A percentile compares a stretch with the other conserved stretches of the same genome.
Conservation (phyloP, 768 basidiomycete species). For the Amanita pallidorosea region DNA sequence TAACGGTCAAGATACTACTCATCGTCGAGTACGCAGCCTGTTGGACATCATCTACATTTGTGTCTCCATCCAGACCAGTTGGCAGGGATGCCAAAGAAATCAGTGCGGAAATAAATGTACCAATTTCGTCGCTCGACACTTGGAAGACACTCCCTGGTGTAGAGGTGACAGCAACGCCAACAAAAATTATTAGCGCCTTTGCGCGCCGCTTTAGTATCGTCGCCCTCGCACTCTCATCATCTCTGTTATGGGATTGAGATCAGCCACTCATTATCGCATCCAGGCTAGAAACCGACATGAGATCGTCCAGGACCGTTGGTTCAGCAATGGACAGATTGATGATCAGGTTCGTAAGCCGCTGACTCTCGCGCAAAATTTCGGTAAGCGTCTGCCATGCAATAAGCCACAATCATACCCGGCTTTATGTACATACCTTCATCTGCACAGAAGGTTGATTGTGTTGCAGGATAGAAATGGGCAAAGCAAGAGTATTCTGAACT, state of each 20-base stretch:
- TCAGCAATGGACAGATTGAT: slow-evolving; percentile 23
- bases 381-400: slow-evolving; percentile 38
- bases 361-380: slow-evolving; percentile 57
- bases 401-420: not conserved
- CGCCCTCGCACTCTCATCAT: slow-evolving; percentile 45
- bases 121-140: slow-evolving; percentile 16
- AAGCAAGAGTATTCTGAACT: slow-evolving; percentile 40
- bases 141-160: slow-evolving; percentile 5
- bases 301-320: slow-evolving; percentile 44
- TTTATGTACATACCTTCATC: slow-evolving; percentile 32
- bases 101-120: slow-evolving; percentile 35
- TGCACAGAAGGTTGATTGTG: slow-evolving; percentile 38
- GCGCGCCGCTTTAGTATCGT: slow-evolving; percentile 47
- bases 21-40: slow-evolving; percentile 40
- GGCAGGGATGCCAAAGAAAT: slow-evolving; percentile 34
- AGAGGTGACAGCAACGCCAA: slow-evolving; percentile 38
- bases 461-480: slow-evolving; percentile 60
- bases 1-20: slow-evolving; percentile 42
- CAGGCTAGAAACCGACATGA: slow-evolving; percentile 30
- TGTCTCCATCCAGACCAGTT: slow-evolving; percentile 17
- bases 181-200: slow-evolving; percentile 57
- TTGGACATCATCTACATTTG: slow-evolving; percentile 32
- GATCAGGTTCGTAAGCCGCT: slow-evolving; percentile 40
- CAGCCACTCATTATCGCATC: not conserved
- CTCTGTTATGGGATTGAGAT: slow-evolving; percentile 22